Base-by-base conservation (phyloP, 352 stramenopile species). In the Globisporangium recalcitrans region DNA sequence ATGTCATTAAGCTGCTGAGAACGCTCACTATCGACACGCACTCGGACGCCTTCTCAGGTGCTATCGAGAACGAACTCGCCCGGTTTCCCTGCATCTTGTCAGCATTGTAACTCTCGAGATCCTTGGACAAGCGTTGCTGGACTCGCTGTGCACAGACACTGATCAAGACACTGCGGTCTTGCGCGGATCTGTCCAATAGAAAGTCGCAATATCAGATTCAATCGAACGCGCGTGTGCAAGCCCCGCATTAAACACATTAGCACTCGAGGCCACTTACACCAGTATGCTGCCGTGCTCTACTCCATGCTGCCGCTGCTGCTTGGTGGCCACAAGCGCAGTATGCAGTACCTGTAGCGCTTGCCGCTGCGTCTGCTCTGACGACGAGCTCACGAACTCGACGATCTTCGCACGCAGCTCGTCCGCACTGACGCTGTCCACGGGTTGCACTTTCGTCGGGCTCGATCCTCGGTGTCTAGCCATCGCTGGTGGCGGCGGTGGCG, bases 131-230 rank as follows among this genome's bases (percentile, higher is more conserved):
- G 13, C 34, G 52, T 27, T 68, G 31, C 0, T 73, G 74, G 3
- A 83, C 64, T 13, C 73, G 65, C 48, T 84, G 74, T 6, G 72
- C 65, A 27, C 67, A 71, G 14, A 80, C 70, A 44, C 68, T 72
- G 29, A 61, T 34, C 19, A 66, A 21, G 3, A 34, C 32, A 8
- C 36, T 38, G 6, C 53, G 52, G 22, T 78, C 71, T 16, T 70
- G 58, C n/a, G n/a, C 48, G 1, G 58, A 53, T 66, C 52, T 74
- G 38, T 46, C 16, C 19, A 22, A 22, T n/a, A 10, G 16, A 46
- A 46, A 22, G 38, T 21, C 6, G 22, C 38, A 46, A 4, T 22
- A 46, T 46, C 38, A 46, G 7, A 46, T 46, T 9, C 21, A 46
- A 38, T 10, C n/a, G 10, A 34, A 40, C 2, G 1, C 13, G 7